These are phyloP conservation scores for Musa balbisiana DNA, from an alignment of 202 grass and related monocot species.

Conservation along the genomic window DNA sequence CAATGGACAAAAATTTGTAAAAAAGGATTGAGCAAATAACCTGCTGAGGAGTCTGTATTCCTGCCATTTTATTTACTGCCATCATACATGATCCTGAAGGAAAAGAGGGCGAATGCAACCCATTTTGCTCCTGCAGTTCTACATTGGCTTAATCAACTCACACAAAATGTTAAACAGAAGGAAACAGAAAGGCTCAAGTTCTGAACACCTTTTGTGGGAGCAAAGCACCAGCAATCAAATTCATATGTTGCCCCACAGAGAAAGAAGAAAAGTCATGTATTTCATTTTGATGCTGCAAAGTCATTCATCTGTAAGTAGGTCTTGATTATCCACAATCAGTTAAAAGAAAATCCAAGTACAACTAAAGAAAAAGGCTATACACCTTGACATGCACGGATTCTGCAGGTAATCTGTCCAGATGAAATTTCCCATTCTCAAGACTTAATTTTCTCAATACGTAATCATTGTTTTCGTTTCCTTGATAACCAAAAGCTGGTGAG, in stretches of 20 bases:
- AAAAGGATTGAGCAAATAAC: slow-evolving; percentile 15
- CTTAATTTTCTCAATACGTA: slow-evolving; percentile 25
- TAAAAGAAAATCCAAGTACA: neutral
- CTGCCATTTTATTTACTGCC: slow-evolving; percentile 29
- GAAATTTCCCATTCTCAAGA: slow-evolving; percentile 24
- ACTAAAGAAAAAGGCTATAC: neutral
- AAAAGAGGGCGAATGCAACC: slow-evolving; percentile 38
- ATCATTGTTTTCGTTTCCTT: slow-evolving; percentile 3
- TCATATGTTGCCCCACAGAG: slow-evolving; percentile 18
- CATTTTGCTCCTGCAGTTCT: slow-evolving; percentile 46
- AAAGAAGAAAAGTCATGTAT: slow-evolving; percentile 37
- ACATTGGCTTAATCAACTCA: neutral
- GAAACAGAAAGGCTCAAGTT: slow-evolving; percentile 17
- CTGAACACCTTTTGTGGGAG: slow-evolving; percentile 26
- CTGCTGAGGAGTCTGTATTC: slow-evolving; percentile 33
- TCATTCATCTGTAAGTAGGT: slow-evolving; percentile 13
- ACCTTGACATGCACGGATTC: slow-evolving; percentile 32
- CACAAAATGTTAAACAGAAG: neutral
- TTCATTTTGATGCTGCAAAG: slow-evolving; percentile 45
- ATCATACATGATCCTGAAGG: slow-evolving; percentile 17
- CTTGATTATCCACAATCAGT: slow-evolving; percentile 1
- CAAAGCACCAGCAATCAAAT: slow-evolving; percentile 28
- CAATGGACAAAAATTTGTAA: neutral
- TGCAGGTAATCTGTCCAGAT: slow-evolving; percentile 8
- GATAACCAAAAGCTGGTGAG: slow-evolving; percentile 27